A percentile compares a stretch with the other conserved stretches of the same genome.
Evolutionary conservation across 2,329 filamentous ascomycete genomes (phyloP).

Genomic region (Stachybotrys elegans): DNA sequence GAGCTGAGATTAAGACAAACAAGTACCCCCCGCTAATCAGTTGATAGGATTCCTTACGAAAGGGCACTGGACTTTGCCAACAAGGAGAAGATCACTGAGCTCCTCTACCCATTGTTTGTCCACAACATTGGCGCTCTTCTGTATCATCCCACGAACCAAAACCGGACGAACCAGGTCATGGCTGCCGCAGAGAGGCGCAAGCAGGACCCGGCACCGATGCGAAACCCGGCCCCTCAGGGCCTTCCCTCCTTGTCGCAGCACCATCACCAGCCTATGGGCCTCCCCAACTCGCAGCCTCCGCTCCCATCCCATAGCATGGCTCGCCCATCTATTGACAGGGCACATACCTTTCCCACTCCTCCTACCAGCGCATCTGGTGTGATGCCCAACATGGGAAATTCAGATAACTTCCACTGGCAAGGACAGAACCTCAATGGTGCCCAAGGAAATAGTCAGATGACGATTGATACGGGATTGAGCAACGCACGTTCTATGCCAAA

Average conservation of each 20-base stretch:
- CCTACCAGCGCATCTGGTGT: constrained; percentile 89
- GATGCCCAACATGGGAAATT: constrained; percentile 66
- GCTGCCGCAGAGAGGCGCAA: constrained; percentile 76
- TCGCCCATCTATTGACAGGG: constrained; percentile 74
- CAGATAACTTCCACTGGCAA: constrained; percentile 77
- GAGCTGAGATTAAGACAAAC: constrained; percentile 10
- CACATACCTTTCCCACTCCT: constrained; percentile 90
- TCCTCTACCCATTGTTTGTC: constrained; percentile 92
- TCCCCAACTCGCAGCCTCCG: constrained; percentile 52
- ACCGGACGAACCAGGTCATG: constrained; percentile 78
- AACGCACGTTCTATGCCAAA: constrained; percentile 82
- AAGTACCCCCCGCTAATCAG: constrained; percentile 14
- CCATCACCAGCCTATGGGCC: constrained; percentile 54
- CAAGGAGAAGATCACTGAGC: constrained; percentile 98
- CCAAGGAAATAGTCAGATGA: constrained; percentile 64
- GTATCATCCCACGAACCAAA: constrained; percentile 89
- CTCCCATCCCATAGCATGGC: constrained; percentile 65
- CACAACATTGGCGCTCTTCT: constrained; percentile 93
- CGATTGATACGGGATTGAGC: constrained; percentile 73
- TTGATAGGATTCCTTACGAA: constrained; percentile 87
- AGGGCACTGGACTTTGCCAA: constrained; percentile 97
- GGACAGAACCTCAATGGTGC: constrained; percentile 56
- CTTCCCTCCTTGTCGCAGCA: constrained; percentile 67
- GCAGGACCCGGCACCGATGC: constrained; percentile 62
- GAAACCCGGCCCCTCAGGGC: constrained; percentile 48